Evolutionary conservation across 257 asterid genomes (phyloP), one percentile per base, ranked within the genome.

Genomic region (Lavandula angustifolia): DNA sequence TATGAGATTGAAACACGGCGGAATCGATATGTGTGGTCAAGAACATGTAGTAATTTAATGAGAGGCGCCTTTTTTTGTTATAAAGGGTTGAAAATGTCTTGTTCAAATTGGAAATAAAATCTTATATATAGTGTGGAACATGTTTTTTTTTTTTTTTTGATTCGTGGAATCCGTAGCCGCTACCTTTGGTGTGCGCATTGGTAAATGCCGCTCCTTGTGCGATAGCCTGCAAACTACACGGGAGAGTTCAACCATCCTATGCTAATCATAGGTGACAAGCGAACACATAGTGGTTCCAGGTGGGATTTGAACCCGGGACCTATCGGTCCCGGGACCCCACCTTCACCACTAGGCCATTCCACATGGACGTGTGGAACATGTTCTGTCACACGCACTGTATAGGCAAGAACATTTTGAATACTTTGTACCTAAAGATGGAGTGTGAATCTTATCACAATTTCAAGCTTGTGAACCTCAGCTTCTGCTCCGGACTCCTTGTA

Each of bases 391-490:
- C 9, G 8, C 17, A 73, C 69, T 66, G 62, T 66, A 59, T 37
- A 44, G n/a, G 29, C 3, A 60, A 56, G 65, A 58, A 59, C 1
- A 59, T 51, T 31, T 58, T 65, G 68, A 72, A 72, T 38, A 33
- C 42, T 37, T 47, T 61, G 72, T 50, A 64, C 67, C 32, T 12
- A 50, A 47, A 74, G 71, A 62, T 68, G 70, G 47, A 74, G 59
- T 46, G 68, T 75, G 62, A 62, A 75, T 76, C 77, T 76, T 70
- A 75, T 70, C 76, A 56, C 52, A 68, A 48, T 17, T 32, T 48
- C 11, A 22, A 51, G 60, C n/a, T 63, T 63, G 75, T 74, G 75
- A 68, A 56, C 68, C 81, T 68, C 54, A 76, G 64, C 50, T 46
- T 53, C 60, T 69, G 70, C 58, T 48, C 64, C 71, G 54, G 63